A percentile compares a stretch with the other conserved stretches of the same genome.
Conservation (phyloP, 129 eudicot species). For the Erigeron canadensis region DNA sequence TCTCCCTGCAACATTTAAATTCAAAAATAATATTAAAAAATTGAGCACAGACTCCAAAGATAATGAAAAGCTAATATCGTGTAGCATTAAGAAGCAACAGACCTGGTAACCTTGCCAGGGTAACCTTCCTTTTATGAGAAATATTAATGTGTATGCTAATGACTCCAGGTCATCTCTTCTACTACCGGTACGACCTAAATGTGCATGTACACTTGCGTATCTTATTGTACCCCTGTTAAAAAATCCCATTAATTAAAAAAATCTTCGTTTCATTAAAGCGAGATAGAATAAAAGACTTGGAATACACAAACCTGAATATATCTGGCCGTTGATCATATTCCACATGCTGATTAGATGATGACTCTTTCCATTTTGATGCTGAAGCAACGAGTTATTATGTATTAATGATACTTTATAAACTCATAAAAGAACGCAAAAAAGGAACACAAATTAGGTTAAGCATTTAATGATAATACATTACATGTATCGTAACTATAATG, state of each 20-base stretch:
- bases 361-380: conserved; percentile 95
- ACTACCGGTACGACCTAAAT: conserved; percentile 99
- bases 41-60: not conserved
- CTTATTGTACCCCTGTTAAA: conserved; percentile 89
- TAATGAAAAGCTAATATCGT: not conserved
- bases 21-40: not conserved
- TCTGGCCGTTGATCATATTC: conserved; percentile 98
- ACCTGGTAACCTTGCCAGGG: conserved; percentile 99
- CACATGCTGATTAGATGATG: conserved; percentile 88
- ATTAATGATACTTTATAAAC: conserved; percentile 13
- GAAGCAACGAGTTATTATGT: conserved; percentile 29
- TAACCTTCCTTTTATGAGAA: conserved; percentile 89
- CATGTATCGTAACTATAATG: not conserved
- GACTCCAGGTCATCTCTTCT: conserved; percentile 99
- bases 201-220: conserved; percentile 99
- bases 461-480: not conserved
- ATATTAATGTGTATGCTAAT: conserved; percentile 92
- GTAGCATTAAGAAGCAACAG: conserved; percentile 12
- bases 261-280: not conserved
- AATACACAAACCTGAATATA: conserved; percentile 77
- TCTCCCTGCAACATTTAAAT: conserved; percentile 45
- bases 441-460: not conserved
- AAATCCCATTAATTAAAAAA: not conserved
- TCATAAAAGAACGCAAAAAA: not conserved
- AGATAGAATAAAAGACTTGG: not conserved